Conservation (phyloP, 2,329 filamentous ascomycete genomes). For the Exserohilum turcica region DNA sequence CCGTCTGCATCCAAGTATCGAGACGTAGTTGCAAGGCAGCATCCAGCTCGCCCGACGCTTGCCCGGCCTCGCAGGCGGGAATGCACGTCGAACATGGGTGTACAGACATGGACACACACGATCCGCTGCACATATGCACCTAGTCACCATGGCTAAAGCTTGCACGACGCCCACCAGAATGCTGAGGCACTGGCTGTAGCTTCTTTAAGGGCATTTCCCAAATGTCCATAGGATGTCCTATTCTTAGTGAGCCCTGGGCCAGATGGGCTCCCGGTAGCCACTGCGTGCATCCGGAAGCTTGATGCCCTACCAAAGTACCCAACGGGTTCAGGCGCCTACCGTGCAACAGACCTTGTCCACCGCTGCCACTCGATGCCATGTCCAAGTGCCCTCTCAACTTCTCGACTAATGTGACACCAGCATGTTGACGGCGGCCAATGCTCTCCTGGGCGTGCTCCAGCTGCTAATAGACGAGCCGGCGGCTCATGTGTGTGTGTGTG, state of each 20-base stretch:
- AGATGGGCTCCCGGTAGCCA: neutral
- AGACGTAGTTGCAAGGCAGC: no score
- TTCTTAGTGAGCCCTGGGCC: neutral
- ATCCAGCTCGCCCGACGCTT: no score
- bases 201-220: neutral
- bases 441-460: neutral
- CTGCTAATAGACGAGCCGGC: constrained; percentile 2
- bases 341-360: neutral
- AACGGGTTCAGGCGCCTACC: neutral
- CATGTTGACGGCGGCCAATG: constrained; percentile 1
- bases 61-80: no score
- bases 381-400: neutral
- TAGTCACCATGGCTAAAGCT: constrained; percentile 4
- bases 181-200: neutral
- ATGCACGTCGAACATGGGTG: no score
- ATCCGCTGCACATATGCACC: neutral
- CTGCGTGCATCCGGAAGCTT: neutral
- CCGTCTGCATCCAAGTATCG: neutral
- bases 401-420: constrained; percentile 9
- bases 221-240: neutral
- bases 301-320: neutral
- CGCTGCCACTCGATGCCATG: neutral
- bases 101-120: neutral
- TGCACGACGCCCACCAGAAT: constrained; percentile 3
- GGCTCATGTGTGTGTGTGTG: constrained; percentile 4